phyloP scores from a whole-genome alignment of 305 asterid genomes.

The Fraxinus sp. region DNA sequence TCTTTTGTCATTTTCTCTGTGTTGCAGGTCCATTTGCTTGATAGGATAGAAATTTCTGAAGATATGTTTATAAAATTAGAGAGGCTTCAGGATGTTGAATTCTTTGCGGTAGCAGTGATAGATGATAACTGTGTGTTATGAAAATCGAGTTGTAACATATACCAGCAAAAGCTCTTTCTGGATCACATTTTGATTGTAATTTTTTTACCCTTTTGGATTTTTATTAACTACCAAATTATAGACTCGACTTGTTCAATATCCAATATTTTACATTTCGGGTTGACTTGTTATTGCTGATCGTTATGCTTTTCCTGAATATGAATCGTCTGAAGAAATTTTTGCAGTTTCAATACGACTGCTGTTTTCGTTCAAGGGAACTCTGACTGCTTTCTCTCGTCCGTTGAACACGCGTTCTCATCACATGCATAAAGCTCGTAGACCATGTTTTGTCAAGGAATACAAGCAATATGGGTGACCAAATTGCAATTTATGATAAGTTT shows the following conservation, averaged over 20 bases:
- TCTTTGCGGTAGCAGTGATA: conserved; percentile 12
- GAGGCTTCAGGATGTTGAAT: conserved; percentile 8
- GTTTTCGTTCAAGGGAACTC: not conserved
- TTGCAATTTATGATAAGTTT: not conserved
- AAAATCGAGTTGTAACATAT: conserved; percentile 12
- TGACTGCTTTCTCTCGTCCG: not conserved
- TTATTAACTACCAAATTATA: not conserved
- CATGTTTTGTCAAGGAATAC: not conserved
- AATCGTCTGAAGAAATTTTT: not conserved
- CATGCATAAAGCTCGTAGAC: not conserved
- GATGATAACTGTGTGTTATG: not conserved
- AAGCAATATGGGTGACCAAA: not conserved
- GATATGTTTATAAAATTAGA: conserved; percentile 13
- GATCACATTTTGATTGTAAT: not conserved
- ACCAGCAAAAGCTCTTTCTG: conserved; percentile 13
- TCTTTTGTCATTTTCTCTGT: not conserved
- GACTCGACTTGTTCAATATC: not conserved
- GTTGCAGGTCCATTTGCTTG: conserved; percentile 31
- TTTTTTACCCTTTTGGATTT: not conserved
- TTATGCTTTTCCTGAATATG: not conserved
- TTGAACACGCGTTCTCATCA: not conserved
- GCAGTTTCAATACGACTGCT: not conserved
- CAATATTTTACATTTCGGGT: not conserved
- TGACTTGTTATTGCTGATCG: not conserved
- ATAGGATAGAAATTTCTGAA: conserved; percentile 21